These are phyloP conservation scores for Bisporella sp. DNA, from an alignment of 2,329 filamentous ascomycete genomes.

Conservation along the genomic window DNA sequence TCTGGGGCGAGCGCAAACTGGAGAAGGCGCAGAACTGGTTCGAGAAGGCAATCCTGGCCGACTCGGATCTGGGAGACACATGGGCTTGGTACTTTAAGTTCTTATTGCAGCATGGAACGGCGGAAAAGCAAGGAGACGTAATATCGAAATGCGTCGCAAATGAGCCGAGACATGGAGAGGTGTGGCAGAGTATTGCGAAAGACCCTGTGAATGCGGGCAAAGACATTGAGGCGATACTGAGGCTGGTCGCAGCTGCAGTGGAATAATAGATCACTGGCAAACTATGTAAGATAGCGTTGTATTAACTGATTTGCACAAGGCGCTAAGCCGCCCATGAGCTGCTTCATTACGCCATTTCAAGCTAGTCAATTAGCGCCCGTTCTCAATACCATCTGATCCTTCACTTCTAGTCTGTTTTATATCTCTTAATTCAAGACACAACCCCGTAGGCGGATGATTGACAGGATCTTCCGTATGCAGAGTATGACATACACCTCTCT, in stretches of 20 bases:
- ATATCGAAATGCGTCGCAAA: slow-evolving; percentile 71
- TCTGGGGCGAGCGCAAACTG: slow-evolving; percentile 87
- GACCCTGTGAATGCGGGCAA: slow-evolving; percentile 73
- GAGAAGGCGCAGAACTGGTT: slow-evolving; percentile 98
- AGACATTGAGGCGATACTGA: slow-evolving; percentile 73
- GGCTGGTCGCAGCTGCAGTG: slow-evolving; percentile 57
- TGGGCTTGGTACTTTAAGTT: slow-evolving; percentile 99
- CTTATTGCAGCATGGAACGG: slow-evolving; percentile 82
- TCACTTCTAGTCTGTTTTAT: no score
- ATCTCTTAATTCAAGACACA: no score
- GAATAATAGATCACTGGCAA: slow-evolving; percentile 13
- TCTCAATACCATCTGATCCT: no score
- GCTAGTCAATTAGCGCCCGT: no score
- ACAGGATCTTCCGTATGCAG: no score
- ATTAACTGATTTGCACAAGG: no score
- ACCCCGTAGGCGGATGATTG: no score
- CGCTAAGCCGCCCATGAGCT: no score
- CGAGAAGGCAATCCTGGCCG: slow-evolving; percentile 84
- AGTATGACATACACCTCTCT: no score
- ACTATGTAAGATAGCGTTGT: no score
- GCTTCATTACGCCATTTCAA: no score
- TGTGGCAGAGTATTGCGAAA: slow-evolving; percentile 84
- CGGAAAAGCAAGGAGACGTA: slow-evolving; percentile 85
- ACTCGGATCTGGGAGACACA: slow-evolving; percentile 81
- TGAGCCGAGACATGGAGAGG: slow-evolving; percentile 87